Evolutionary conservation across 306 rosid genomes (phyloP), one percentile per base, ranked within the genome.

Genomic region (Oxytropis ochrocephala): DNA sequence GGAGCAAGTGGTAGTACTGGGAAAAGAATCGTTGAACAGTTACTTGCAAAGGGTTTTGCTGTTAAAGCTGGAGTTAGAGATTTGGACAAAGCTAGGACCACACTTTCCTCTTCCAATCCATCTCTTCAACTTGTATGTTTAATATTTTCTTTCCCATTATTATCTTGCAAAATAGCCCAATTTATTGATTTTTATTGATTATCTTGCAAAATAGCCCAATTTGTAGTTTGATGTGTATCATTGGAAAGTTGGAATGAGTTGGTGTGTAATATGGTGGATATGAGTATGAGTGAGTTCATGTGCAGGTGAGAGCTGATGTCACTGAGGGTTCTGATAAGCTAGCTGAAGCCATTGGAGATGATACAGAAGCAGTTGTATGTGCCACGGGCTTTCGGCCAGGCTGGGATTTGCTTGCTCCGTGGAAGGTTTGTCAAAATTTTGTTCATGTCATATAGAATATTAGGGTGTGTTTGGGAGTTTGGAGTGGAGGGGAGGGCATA

Each of bases 1-100:
- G 98, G 98, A 10, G 97, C 98, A 8, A 85, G 96, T 17, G 98
- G 98, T 57, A 90, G 88, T 39, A 90, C 98, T 7, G 98, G 98
- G 11, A 90, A 82, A 64, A 82, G 94, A 75, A 82, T 93, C 14
- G 97, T 93, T 14, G 90, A 93, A 75, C 97, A 90, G 89, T 81
- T 93, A 39, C 78, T 93, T 11, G 91, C 96, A 0, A 90, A 80
- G 82, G 98, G 98, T 65, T 90, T 86, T 70, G 52, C 81, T 47
- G 98, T 93, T 21, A 93, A 90, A 72, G 98, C 98, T 10, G 98
- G 92, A 36, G 97, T 90, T 78, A 77, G 98, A 54, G 96, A 93
- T 75, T 29, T 93, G 61, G 87, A 86, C 29, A 93, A 93, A 79
- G 98, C 97, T 3, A 86, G 61, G 56, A 29, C 90, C 2, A 10